Percentiles rank a stretch among this genome's conserved stretches.
These are phyloP conservation scores for Glarea lozoyensis DNA, from an alignment of 495 filamentous ascomycete species.

Conservation along the genomic window DNA sequence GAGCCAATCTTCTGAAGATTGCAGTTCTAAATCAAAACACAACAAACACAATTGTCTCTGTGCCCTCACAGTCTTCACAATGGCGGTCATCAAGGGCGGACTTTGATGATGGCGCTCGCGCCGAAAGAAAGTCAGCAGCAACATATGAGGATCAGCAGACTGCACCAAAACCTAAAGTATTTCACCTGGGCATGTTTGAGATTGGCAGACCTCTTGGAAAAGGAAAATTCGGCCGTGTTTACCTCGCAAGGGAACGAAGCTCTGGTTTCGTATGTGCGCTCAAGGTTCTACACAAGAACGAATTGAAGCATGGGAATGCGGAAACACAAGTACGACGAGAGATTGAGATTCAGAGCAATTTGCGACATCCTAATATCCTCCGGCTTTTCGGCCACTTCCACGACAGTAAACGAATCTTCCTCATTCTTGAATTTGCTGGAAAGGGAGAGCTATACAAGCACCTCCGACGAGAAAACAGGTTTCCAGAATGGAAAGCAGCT, in stretches of 20 bases:
- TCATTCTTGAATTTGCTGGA: slow-evolving; percentile 93
- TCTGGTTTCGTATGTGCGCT: slow-evolving; percentile 89
- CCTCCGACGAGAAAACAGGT: slow-evolving; percentile 72
- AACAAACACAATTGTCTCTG: slow-evolving; percentile 49
- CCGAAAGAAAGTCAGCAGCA: slow-evolving; percentile 21
- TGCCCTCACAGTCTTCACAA: slow-evolving; percentile 59
- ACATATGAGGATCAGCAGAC: no score
- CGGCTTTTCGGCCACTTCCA: slow-evolving; percentile 92
- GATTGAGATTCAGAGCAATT: slow-evolving; percentile 92
- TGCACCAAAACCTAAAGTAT: no score
- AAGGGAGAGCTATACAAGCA: slow-evolving; percentile 96
- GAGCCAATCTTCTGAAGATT: slow-evolving; percentile 69
- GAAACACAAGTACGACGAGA: slow-evolving; percentile 95
- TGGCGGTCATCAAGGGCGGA: slow-evolving; percentile 36
- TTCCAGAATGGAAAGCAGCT: slow-evolving; percentile 91
- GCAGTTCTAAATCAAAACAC: slow-evolving; percentile 68
- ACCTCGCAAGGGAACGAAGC: slow-evolving; percentile 80
- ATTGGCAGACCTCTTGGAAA: slow-evolving; percentile 92
- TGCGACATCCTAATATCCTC: slow-evolving; percentile 91
- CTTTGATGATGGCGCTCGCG: slow-evolving; percentile 37
- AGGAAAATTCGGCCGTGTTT: slow-evolving; percentile 93
- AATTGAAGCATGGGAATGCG: slow-evolving; percentile 73
- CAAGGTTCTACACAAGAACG: slow-evolving; percentile 90
- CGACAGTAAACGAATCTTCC: slow-evolving; percentile 86
- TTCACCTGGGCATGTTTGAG: slow-evolving; percentile 96